These are phyloP conservation scores for Globisporangium heterothallicum DNA, from an alignment of 352 stramenopile genomes.

Conservation along the genomic window DNA sequence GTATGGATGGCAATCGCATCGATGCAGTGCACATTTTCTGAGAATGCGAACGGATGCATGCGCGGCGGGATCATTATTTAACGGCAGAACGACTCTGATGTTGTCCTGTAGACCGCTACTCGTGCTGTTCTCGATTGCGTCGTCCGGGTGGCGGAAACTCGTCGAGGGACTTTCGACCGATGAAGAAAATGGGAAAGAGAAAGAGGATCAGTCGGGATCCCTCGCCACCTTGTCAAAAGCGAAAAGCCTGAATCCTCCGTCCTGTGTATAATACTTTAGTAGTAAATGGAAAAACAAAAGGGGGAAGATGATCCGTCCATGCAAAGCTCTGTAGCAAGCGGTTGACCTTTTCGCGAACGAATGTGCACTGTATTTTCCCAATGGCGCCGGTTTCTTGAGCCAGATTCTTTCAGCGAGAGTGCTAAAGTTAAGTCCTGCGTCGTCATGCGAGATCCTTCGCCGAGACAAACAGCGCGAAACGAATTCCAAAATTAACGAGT, in stretches of 20 bases:
- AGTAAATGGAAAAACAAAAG: neutral
- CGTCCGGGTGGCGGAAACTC: slow-evolving; percentile 57
- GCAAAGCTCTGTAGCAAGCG: neutral
- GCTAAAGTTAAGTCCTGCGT: too few relatives aligned
- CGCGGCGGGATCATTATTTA: too few relatives aligned
- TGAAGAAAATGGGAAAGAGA: slow-evolving; percentile 12
- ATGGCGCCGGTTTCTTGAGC: too few relatives aligned
- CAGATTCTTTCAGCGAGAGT: too few relatives aligned
- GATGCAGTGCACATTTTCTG: too few relatives aligned
- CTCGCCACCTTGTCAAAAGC: slow-evolving; percentile 7
- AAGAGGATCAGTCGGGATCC: neutral
- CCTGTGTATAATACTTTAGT: slow-evolving; percentile 18
- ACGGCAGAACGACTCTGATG: too few relatives aligned
- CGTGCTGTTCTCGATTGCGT: slow-evolving; percentile 63
- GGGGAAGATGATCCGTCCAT: neutral
- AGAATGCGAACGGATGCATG: too few relatives aligned
- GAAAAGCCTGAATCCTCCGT: slow-evolving; percentile 3
- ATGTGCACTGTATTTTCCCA: too few relatives aligned
- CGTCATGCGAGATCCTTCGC: too few relatives aligned
- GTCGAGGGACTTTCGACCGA: slow-evolving; percentile 40
- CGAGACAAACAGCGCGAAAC: too few relatives aligned
- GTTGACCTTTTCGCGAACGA: too few relatives aligned
- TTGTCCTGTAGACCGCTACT: slow-evolving; percentile 31
- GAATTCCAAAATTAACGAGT: too few relatives aligned
- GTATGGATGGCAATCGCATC: slow-evolving; percentile 14